These are phyloP conservation scores for Hyaloscypha hepaticicola DNA, from an alignment of 495 filamentous ascomycete species.

Conservation along the genomic window DNA sequence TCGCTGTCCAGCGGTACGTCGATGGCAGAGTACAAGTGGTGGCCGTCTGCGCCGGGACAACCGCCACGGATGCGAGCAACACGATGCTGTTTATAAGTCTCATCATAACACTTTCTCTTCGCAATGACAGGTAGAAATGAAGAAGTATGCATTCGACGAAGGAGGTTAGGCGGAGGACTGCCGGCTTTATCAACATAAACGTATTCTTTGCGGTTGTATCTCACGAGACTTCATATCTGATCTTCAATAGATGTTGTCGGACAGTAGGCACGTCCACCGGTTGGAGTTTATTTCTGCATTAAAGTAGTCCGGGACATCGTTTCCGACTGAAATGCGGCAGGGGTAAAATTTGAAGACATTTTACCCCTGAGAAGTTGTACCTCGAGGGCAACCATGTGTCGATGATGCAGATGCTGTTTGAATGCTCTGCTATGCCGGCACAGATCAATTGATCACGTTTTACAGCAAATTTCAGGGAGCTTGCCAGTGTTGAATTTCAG, in stretches of 20 bases:
- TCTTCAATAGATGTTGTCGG: not conserved
- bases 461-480: too few species aligned
- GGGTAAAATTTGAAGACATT: too few species aligned
- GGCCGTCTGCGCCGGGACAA: not conserved
- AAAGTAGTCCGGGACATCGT: too few species aligned
- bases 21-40: slow-evolving; percentile 51
- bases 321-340: too few species aligned
- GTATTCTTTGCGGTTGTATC: not conserved
- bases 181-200: not conserved
- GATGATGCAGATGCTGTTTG: too few species aligned
- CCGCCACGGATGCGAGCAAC: not conserved
- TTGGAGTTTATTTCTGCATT: too few species aligned
- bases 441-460: too few species aligned
- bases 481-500: not conserved
- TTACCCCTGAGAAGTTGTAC: too few species aligned
- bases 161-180: not conserved
- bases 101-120: slow-evolving; percentile 2
- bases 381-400: too few species aligned
- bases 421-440: too few species aligned
- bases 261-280: not conserved
- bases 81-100: not conserved
- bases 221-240: not conserved
- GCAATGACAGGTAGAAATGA: not conserved
- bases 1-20: slow-evolving; percentile 55
- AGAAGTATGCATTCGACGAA: not conserved